A percentile compares a stretch with the other conserved stretches of the same genome.
Conservation (phyloP, 139 green algal species). For the Coelastrella sp. region DNA sequence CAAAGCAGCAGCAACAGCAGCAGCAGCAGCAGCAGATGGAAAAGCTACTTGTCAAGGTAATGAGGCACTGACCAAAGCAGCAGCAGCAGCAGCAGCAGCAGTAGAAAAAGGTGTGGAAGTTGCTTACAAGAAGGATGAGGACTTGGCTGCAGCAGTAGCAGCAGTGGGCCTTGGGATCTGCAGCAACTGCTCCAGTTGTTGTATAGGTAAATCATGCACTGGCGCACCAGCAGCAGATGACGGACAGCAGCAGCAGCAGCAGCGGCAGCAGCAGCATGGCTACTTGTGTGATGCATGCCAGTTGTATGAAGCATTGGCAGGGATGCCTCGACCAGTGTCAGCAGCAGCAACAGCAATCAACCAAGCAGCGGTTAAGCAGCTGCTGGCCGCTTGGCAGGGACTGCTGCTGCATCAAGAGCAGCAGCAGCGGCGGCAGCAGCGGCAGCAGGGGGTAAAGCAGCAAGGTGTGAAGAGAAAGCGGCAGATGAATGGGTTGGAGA, state of each 20-base stretch:
- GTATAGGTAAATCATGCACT: too few relatives aligned
- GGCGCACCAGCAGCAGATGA: neutral
- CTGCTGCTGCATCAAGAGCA: slow-evolving; percentile 1
- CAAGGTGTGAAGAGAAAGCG: neutral
- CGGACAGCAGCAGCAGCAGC: neutral
- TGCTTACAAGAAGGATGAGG: too few relatives aligned
- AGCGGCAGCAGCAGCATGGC: too few relatives aligned
- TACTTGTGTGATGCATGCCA: neutral
- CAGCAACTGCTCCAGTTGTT: too few relatives aligned
- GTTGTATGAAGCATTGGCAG: neutral
- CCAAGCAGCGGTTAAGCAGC: neutral
- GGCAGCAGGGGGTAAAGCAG: neutral
- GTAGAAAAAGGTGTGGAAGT: too few relatives aligned
- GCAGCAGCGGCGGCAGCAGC: neutral
- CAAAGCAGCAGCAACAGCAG: neutral
- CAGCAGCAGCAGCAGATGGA: neutral
- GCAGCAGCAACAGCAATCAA: neutral
- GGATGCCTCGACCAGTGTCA: neutral
- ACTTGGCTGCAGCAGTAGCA: neutral
- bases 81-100: neutral
- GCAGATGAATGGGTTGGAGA: neutral
- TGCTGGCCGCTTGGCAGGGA: neutral
- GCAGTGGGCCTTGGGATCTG: too few relatives aligned
- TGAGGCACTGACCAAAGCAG: neutral
- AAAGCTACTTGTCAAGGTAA: too few relatives aligned